Base-by-base conservation (phyloP, 768 basidiomycete genomes). In the Tubosaeta brunneosetosa region DNA sequence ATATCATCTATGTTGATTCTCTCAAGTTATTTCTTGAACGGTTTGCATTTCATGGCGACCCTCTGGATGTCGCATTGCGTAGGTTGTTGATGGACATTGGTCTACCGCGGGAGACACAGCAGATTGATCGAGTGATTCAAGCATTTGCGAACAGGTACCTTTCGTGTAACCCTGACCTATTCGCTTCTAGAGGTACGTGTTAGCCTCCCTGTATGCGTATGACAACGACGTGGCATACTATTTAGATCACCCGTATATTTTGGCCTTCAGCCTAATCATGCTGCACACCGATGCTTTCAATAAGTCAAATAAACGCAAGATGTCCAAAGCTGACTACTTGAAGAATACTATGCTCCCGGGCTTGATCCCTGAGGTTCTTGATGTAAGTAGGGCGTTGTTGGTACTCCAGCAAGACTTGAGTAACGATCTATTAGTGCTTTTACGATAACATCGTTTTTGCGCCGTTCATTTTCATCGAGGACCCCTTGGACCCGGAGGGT, bases 261-360 rank as follows among this genome's bases (percentile, higher is more conserved):
- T 98, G 44, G 93, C 95, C 12, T 98, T 97, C 73, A 97, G 95
- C 61, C 75, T 97, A 65, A 97, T 98, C 61, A 98, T 99, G 95
- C 76, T 97, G 46, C 94, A 98, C 66, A 99, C 97, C 16, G 97
- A 99, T 65, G 91, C 88, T 6, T 98, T 98, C 77, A 99, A 99
- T 72, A 91, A 88, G 71, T 91, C 91, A 56, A 98, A 98, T 73
- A 97, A 89, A 73, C 86, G 84, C 48, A 98, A 98, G 73, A 99
- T 99, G 97, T 83, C 87, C 34, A 97, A 95, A 68, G 77, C 83
- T 2, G 94, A 95, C 64, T 99, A 98, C 64, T 75, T 97, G 62
- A 88, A 84, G 73, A 99, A 99, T 62, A 94, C 95, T 0, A 77
- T 80, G 36, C 78, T 97, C 54, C 89, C 93, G 8, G 94, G 94